phyloP scores from a whole-genome alignment of 2,329 filamentous ascomycete species.

The Fusarium kyushuense region DNA sequence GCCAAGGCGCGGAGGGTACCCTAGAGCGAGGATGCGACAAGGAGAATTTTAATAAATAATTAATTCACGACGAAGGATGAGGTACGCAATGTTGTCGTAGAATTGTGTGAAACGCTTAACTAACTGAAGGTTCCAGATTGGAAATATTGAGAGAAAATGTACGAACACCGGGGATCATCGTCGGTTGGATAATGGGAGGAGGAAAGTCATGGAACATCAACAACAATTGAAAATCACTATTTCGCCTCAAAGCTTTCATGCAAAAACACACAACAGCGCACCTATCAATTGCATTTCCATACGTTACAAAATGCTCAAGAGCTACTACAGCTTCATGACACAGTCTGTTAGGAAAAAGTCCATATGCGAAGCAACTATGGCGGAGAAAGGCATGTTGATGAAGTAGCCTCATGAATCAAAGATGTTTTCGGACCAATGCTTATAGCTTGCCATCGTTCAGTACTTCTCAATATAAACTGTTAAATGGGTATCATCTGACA shows the following conservation, averaged over 20 bases:
- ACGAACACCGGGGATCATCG: too few species aligned
- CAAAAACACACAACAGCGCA: background rate
- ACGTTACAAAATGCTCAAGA: background rate
- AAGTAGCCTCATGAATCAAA: background rate
- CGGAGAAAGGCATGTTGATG: too few species aligned
- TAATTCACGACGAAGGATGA: background rate
- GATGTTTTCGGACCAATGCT: background rate
- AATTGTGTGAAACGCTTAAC: too few species aligned
- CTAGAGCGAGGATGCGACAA: background rate
- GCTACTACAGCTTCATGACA: background rate
- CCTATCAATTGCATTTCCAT: background rate
- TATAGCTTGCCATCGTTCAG: background rate
- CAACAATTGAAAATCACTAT: background rate
- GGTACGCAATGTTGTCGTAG: background rate
- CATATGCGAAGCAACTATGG: too few species aligned
- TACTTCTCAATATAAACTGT: slow-evolving; percentile 26
- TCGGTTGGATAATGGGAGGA: too few species aligned
- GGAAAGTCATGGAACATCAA: too few species aligned
- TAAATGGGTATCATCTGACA: slow-evolving; percentile 41
- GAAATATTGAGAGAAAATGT: background rate
- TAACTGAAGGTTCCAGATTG: background rate
- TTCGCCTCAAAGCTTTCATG: background rate
- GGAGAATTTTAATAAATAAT: background rate
- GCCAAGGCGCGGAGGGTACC: background rate
- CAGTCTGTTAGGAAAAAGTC: too few species aligned